phyloP scores from a whole-genome alignment of 768 basidiomycete species.

The Boletus pseudo-olivaceus region DNA sequence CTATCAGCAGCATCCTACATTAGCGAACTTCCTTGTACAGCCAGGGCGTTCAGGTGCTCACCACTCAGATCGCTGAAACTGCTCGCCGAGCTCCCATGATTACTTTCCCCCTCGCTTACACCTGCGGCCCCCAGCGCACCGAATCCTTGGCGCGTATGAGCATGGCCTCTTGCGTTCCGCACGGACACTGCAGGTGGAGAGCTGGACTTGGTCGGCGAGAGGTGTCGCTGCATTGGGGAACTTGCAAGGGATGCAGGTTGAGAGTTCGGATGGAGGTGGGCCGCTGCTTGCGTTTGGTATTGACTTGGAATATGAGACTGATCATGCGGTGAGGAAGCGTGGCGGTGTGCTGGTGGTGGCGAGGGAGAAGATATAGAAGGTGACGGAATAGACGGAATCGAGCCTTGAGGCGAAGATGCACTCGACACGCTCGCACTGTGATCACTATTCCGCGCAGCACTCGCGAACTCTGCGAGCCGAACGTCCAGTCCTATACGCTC shows the following conservation, averaged over 20 bases:
- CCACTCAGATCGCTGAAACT: constrained; percentile 88
- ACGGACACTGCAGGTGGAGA: constrained; percentile 60
- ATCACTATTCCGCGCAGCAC: constrained; percentile 42
- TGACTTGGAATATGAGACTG: constrained; percentile 1
- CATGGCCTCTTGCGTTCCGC: constrained; percentile 50
- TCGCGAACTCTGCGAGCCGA: constrained; percentile 34
- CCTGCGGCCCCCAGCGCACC: constrained; percentile 37
- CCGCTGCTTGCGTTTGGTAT: constrained; percentile 2
- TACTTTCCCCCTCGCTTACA: constrained; percentile 56
- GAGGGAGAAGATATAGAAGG: constrained; percentile 55
- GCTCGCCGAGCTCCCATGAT: constrained; percentile 69
- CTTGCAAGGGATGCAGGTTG: constrained; percentile 15
- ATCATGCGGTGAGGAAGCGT: constrained; percentile 23
- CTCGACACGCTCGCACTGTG: constrained; percentile 74
- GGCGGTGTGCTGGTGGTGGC: constrained; percentile 30
- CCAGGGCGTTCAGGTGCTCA: constrained; percentile 32
- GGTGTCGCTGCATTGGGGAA: constrained; percentile 46
- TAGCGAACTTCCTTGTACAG: background rate
- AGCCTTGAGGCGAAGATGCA: constrained; percentile 69
- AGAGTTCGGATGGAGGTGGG: constrained; percentile 12
- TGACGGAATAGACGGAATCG: constrained; percentile 80
- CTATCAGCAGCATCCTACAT: constrained; percentile 30
- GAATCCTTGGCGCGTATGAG: constrained; percentile 46
- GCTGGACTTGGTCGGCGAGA: constrained; percentile 53
- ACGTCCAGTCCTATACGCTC: constrained; percentile 28